Evolutionary conservation across 139 green algal genomes (phyloP), one percentile per base, ranked within the genome.

Genomic region (Coccomyxa sp.): DNA sequence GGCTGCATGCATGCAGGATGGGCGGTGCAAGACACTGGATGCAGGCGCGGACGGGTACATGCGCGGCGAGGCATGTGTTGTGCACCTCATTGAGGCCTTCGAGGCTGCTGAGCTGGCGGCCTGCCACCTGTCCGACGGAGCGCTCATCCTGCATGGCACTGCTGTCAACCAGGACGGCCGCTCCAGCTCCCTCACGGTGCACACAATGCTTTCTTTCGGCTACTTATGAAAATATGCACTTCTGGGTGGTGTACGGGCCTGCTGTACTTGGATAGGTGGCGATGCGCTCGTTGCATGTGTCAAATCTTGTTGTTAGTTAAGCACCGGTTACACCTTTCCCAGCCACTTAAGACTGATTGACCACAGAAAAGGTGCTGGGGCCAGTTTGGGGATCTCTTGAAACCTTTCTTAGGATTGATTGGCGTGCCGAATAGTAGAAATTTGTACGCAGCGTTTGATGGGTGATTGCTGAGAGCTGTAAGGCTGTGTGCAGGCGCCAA

Each of bases 161-260:
- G 89, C 89, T 0, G 93, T 97, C 25, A 97, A 97, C 86, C 95
- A 98, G 87, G 95, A 98, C 85, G 95, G 95, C 0, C 88, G 95
- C 28, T 95, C 91, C 84, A 95, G 89, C 86, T 89, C 85, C 71
- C 88, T 98, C 21, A 98, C 94, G 0, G 86, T 86, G 67, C 32
- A 60, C 25, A 86, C 74, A 30, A 11, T 57, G 15, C 81, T 32
- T 82, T 67, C 0, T 85, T 67, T 0, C 80, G 80, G 81, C 81
- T 83, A 57, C 9, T 45, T 15, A 57, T 83, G 11, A 79, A 45
- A 79, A 45, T 31, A 71, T 21, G 21, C 21, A 71, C 3, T 51
- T 51, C 38, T 51, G 7, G 38, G 38, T 51, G 38, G 38, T 7
- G 38, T 51, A n/a, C n/a, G n/a, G n/a, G 38, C 38, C 38, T 51